Conservation (phyloP, 257 asterid species). For the Solanum raphanifolium region DNA sequence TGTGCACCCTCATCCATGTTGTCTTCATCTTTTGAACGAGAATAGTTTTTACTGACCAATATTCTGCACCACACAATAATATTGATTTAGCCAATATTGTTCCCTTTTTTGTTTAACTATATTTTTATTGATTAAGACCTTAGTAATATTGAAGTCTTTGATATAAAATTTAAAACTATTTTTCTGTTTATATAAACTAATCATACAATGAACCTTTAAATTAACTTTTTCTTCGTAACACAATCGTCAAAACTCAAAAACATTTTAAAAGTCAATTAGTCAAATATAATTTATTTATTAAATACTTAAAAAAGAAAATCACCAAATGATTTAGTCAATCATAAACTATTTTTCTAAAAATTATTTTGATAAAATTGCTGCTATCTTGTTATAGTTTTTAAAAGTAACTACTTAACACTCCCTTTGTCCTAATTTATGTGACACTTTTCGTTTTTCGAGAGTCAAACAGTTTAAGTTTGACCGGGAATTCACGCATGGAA, state of each 20-base stretch:
- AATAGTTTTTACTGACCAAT: background rate
- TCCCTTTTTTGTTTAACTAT: background rate
- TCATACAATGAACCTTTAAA: background rate
- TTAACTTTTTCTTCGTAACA: background rate
- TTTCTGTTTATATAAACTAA: too few species aligned
- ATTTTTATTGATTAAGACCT: background rate
- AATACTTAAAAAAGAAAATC: too few species aligned
- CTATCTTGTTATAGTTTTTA: too few species aligned
- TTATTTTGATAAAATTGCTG: background rate
- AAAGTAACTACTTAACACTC: background rate
- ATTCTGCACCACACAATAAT: background rate
- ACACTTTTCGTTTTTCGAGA: background rate
- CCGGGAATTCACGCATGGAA: accelerated
- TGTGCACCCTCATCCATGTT: background rate
- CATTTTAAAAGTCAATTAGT: background rate
- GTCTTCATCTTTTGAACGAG: too few species aligned
- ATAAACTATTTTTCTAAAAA: background rate
- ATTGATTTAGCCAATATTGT: background rate
- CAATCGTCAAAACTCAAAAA: background rate
- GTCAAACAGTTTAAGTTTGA: background rate
- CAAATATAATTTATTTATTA: background rate
- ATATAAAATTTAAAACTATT: too few species aligned
- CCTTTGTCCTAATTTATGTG: too few species aligned
- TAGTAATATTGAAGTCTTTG: too few species aligned
- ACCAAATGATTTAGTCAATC: background rate